Base-by-base conservation (phyloP, 1,284 basidiomycete species). In the Ceratobasidium sp. region DNA sequence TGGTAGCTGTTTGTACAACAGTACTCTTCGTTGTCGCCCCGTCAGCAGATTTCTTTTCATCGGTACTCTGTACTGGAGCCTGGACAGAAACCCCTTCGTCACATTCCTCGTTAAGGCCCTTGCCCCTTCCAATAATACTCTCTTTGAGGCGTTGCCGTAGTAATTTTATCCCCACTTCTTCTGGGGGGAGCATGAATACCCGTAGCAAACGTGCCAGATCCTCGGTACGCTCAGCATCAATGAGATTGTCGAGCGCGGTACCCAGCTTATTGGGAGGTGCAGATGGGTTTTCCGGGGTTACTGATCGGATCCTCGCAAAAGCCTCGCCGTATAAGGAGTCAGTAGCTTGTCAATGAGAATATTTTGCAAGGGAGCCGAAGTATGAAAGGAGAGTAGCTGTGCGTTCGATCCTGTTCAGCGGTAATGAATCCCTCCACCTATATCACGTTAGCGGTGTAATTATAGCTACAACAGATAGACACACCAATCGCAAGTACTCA, bases 161-260 rank as follows among this genome's bases (percentile, higher is more conserved):
- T 77, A 8, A 81, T 79, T 40, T 64, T 13, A 64, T 50, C 4
- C 60, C 60, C 1, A 32, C 12, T 40, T 64, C 60, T 35, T 64
- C 60, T 0, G 88, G 82, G 12, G 98, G 92, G 74, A 84, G 84
- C 2, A 78, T 79, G 77, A 91, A 96, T 7, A 99, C 83, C 1
- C 86, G 84, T 78, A 93, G 96, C 69, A 99, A 78, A 10, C 94
- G 87, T 17, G 84, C 83, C 22, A 99, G 83, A 75, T 97, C 94
- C 6, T 88, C 85, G 17, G 86, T 79, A 75, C 90, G 91, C 76
- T 93, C 87, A 20, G 85, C 79, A 76, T 98, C 93, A 56, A 99
- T 85, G 93, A 99, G 94, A 12, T 82, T 81, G 72, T 94, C 89
- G 49, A 99, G 80, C 1, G 97, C 97, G 1, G 94, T 94, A 69